Conservation (phyloP, 2,329 filamentous ascomycete genomes). For the Fusarium burgessii region DNA sequence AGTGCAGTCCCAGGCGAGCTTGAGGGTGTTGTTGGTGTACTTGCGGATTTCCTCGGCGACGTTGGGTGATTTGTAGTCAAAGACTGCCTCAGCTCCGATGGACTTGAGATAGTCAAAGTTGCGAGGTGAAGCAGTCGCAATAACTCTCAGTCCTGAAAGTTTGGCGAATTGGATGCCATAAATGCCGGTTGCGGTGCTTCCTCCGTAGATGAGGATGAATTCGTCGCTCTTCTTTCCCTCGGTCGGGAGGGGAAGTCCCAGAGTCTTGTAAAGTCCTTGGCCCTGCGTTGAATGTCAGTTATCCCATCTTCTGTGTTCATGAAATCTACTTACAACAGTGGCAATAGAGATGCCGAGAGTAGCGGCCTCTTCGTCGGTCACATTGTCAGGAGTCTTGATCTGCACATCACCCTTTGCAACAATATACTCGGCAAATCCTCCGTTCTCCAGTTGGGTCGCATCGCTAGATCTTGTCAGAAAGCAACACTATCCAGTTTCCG, state of each 20-base stretch:
- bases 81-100: constrained; percentile 57
- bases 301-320: no score
- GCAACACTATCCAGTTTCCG: not conserved
- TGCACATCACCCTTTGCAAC: constrained; percentile 55
- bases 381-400: constrained; percentile 57
- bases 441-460: constrained; percentile 43
- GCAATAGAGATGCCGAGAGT: constrained; percentile 58
- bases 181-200: constrained; percentile 66
- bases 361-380: constrained; percentile 59
- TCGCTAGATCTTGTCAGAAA: not conserved
- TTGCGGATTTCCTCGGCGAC: constrained; percentile 44
- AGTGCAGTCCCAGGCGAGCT: constrained; percentile 45
- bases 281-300: constrained; percentile 31
- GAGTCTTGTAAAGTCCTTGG: constrained; percentile 61
- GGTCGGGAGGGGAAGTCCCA: constrained; percentile 60
- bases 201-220: constrained; percentile 58
- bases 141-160: constrained; percentile 52
- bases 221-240: constrained; percentile 52
- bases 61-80: constrained; percentile 56
- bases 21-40: constrained; percentile 39
- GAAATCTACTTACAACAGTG: constrained; percentile 44
- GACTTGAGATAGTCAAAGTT: constrained; percentile 51
- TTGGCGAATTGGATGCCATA: constrained; percentile 60
- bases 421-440: constrained; percentile 57
- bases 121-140: constrained; percentile 53